Conservation (phyloP, 352 stramenopile species). For the Phytopythium cucurbitacearum region DNA sequence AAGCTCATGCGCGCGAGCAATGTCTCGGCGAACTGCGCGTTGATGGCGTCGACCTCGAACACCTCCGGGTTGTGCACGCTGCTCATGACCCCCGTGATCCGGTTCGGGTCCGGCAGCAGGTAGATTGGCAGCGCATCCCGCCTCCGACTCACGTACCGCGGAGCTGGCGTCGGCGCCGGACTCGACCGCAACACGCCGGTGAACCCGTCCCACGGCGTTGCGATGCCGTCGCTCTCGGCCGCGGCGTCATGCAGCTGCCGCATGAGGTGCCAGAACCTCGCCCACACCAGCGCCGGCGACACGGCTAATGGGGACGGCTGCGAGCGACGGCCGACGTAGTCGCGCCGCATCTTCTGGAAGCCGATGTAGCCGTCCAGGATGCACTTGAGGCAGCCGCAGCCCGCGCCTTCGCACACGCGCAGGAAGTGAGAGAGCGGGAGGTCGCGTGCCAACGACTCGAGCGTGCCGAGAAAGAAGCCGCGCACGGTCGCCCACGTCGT, state of each 20-base stretch:
- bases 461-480: conserved; percentile 63
- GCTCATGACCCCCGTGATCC: conserved; percentile 55
- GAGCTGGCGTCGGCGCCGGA: conserved; percentile 28
- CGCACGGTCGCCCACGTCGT: conserved; percentile 51
- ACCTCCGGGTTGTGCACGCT: conserved; percentile 33
- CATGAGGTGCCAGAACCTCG: conserved; percentile 81
- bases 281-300: conserved; percentile 67
- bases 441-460: conserved; percentile 56
- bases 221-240: conserved; percentile 55
- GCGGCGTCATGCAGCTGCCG: conserved; percentile 67
- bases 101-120: conserved; percentile 61
- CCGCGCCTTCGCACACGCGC: conserved; percentile 60
- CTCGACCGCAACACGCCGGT: conserved; percentile 17
- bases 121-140: conserved; percentile 59
- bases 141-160: conserved; percentile 33
- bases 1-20: conserved; percentile 31
- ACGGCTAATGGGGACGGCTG: conserved; percentile 28
- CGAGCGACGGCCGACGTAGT: conserved; percentile 18
- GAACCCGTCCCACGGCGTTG: conserved; percentile 47
- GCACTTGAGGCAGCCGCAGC: conserved; percentile 79
- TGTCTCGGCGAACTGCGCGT: conserved; percentile 30
- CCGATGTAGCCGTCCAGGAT: conserved; percentile 77
- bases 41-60: conserved; percentile 53
- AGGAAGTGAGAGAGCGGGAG: conserved; percentile 48
- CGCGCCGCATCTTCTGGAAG: conserved; percentile 69